Evolutionary conservation across 495 filamentous ascomycete genomes (phyloP).

Genomic region (Tuber magnatum): DNA sequence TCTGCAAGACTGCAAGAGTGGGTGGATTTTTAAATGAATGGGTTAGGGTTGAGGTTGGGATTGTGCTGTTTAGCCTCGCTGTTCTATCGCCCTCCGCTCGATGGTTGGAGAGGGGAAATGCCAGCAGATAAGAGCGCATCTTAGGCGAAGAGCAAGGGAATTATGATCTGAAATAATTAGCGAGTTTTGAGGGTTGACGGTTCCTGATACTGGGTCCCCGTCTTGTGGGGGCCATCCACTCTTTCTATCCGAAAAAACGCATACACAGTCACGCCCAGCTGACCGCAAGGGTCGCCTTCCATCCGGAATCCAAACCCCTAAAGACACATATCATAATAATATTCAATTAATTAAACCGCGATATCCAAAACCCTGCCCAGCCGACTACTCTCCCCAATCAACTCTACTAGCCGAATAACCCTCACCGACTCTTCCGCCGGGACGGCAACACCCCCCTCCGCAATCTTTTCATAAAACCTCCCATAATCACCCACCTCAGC

Average conservation of each 20-base stretch:
- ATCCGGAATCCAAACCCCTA: not conserved
- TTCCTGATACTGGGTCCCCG: not conserved
- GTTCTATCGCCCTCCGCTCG: not conserved
- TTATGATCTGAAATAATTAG: not conserved
- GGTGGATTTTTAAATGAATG: not conserved
- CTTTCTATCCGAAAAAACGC: not conserved
- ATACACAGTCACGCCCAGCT: not conserved
- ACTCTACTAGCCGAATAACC: conserved; percentile 68
- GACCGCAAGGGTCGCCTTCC: not conserved
- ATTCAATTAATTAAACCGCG: not conserved
- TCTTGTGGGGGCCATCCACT: not conserved
- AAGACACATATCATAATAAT: not conserved
- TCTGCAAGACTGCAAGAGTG: not conserved
- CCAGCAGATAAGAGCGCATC: not conserved
- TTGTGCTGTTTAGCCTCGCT: not conserved
- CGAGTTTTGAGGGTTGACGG: not conserved
- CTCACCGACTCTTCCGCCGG: conserved; percentile 62
- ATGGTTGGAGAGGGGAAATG: not conserved
- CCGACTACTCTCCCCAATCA: conserved; percentile 59
- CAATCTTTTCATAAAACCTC: conserved; percentile 65
- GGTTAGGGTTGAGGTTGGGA: not conserved
- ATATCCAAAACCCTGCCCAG: conserved; percentile 54
- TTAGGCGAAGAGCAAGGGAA: not conserved
- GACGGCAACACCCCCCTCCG: conserved; percentile 59
- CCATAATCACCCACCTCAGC: conserved; percentile 56